Base-by-base conservation (phyloP, 805 yeast genomes). In the Monosporozyma solicola region DNA sequence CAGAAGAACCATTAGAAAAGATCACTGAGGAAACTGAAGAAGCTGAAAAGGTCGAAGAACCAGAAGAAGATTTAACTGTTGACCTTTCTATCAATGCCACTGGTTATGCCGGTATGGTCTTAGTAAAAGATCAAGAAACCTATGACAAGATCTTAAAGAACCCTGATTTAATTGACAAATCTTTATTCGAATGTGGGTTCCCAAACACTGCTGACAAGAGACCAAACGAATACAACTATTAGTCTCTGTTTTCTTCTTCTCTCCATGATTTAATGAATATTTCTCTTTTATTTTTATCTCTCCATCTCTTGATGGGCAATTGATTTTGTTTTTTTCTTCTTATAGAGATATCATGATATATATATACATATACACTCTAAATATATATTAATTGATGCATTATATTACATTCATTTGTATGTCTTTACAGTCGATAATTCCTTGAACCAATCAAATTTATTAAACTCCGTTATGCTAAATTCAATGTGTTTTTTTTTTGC, bases 41-140 rank as follows among this genome's bases (percentile, higher is more conserved):
- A 41, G 5, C 25, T 10, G 25, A 39, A 20, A 9, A 37, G 15
- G 15, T 11, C 13, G 9, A 20, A 39, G 47, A 49, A 31, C 48
- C 33, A 24, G 47, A 47, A 32, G 48, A 48, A 27, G 47, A 39
- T n/a, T 41, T 50, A 44, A 73, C 72, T 8, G 53, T 72, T 48
- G 69, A 83, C 32, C 51, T 65, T 6, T 85, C 92, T 54, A 77
- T 90, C 59, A 92, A 92, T 64, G 77, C 96, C 0, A 78, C 89
- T 47, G 97, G 95, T 0, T 80, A 79, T 54, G 74, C 87, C 56
- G 97, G 98, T 1, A 68, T 92, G 57, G 65, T 91, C 49, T 75
- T 87, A 53, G 91, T 90, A 50, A 91, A 87, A 67, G 76, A 83
- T 61, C 77, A 79, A 51, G 81, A 80, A 48, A 70, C 78, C 31